A percentile compares a stretch with the other conserved stretches of the same genome.
phyloP scores from a whole-genome alignment of 192 early-diverging fungal genomes.

The Kickxella alabastrina region DNA sequence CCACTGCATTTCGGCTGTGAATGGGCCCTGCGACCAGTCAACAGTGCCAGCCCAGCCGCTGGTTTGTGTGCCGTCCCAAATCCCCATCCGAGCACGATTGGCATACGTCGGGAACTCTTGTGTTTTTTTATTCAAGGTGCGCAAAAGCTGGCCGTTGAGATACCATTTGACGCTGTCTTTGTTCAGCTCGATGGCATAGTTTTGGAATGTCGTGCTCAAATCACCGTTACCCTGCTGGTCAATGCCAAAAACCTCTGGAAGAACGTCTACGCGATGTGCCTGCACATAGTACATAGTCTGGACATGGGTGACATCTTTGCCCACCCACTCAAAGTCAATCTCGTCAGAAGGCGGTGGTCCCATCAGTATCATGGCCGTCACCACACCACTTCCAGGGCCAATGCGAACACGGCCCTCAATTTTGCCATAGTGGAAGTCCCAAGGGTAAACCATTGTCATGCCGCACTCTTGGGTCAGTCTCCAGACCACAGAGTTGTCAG shows the following conservation, averaged over 20 bases:
- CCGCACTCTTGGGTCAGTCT: slow-evolving; percentile 37
- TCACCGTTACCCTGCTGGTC: slow-evolving; percentile 24
- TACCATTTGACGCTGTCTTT: slow-evolving; percentile 50
- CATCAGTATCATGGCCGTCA: slow-evolving; percentile 51
- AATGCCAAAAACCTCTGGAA: slow-evolving; percentile 21
- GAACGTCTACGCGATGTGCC: slow-evolving; percentile 29
- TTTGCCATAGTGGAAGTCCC: slow-evolving; percentile 32
- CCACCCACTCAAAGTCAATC: slow-evolving; percentile 64
- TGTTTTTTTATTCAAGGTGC: slow-evolving; percentile 9
- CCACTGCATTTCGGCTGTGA: background rate
- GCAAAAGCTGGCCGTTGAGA: slow-evolving; percentile 36
- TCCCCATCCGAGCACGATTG: slow-evolving; percentile 15
- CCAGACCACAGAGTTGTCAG: slow-evolving; percentile 31
- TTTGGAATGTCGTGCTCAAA: slow-evolving; percentile 43
- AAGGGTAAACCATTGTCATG: slow-evolving; percentile 46
- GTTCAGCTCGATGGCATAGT: slow-evolving; percentile 52
- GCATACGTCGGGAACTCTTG: slow-evolving; percentile 13
- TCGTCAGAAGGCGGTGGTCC: slow-evolving; percentile 54
- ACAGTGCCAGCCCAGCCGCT: slow-evolving; percentile 27
- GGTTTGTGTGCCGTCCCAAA: slow-evolving; percentile 31
- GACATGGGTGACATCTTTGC: slow-evolving; percentile 43
- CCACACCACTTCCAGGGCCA: slow-evolving; percentile 45
- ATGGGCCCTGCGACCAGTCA: background rate
- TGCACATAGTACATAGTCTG: slow-evolving; percentile 55
- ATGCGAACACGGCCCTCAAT: slow-evolving; percentile 35